Evolutionary conservation across 139 green algal genomes (phyloP), one percentile per base, ranked within the genome.

Genomic region (Zygnema cylindricum): DNA sequence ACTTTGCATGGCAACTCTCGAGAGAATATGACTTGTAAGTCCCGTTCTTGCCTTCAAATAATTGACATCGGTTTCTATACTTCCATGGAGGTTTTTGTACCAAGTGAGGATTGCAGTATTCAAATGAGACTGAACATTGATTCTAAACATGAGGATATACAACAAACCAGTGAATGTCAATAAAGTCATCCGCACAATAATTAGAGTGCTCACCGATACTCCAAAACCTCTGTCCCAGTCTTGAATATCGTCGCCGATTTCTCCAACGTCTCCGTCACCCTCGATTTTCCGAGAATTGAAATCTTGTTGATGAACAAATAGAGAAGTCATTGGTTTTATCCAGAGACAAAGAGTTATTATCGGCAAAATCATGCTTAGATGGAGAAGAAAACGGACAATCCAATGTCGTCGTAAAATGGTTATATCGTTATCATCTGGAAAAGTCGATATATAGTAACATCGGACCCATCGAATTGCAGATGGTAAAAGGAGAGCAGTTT

Each of bases 101-200:
- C 71, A 79, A 16, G 21, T 41, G 36, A 16, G 3, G 11, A 79
- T 11, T 23, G 71, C 71, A 11, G 71, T 79, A 16, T 79, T 79
- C 71, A 79, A 43, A 16, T 79, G 38, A 25, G 71, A 41, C 71
- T 79, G 71, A 7, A 79, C 71, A 43, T 79, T 79, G 3, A 43
- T 43, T 43, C 71, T 41, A 41, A 79, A 54, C 3, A 7, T n/a
- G 11, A 43, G 36, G 71, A 79, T 3, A 11, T 79, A 16, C 71
- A 79, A 16, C 16, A 79, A 16, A 41, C 71, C 16, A 7, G 71
- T 40, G 16, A 79, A 3, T 16, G 16, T 16, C 71, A 79, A 54
- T 25, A 79, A 54, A 43, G 71, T 16, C 11, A 16, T 41, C 11
- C 71, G 71, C 3, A 79, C 7, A 23, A 3, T 16, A 43, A 11